These are phyloP conservation scores for Candida succiphila DNA, from an alignment of 805 yeast genomes.

Conservation along the genomic window DNA sequence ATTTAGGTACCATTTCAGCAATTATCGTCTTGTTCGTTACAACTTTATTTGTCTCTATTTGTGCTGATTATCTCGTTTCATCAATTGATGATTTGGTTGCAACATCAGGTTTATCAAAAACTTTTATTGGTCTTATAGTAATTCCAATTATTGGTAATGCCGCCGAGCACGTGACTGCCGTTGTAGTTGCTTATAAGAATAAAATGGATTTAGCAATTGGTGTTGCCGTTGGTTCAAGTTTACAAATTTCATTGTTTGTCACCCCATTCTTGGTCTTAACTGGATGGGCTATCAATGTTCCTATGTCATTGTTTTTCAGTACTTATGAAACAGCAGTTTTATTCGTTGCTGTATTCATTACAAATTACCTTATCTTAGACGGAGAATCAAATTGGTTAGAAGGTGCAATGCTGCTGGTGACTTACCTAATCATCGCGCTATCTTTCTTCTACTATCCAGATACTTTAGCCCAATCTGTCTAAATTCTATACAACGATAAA, in stretches of 20 bases:
- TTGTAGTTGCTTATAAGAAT: slow-evolving; percentile 87
- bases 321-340: slow-evolving; percentile 90
- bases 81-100: slow-evolving; percentile 86
- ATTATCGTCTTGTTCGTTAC: slow-evolving; percentile 46
- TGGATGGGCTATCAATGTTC: slow-evolving; percentile 89
- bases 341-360: slow-evolving; percentile 81
- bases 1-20: slow-evolving; percentile 45
- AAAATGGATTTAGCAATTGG: slow-evolving; percentile 97
- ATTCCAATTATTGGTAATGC: slow-evolving; percentile 98
- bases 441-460: slow-evolving; percentile 89
- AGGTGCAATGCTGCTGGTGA: slow-evolving; percentile 85
- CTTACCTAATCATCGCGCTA: slow-evolving; percentile 78
- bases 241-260: slow-evolving; percentile 90
- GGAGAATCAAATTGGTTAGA: slow-evolving; percentile 97
- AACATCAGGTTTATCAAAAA: slow-evolving; percentile 79
- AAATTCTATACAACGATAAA: background rate
- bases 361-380: slow-evolving; percentile 80
- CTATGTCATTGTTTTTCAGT: slow-evolving; percentile 87
- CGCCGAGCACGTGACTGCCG: slow-evolving; percentile 97
- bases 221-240: slow-evolving; percentile 92
- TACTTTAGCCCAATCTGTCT: slow-evolving; percentile 13
- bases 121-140: slow-evolving; percentile 87
- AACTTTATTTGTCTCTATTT: slow-evolving; percentile 74
- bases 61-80: slow-evolving; percentile 91
- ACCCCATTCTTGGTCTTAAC: slow-evolving; percentile 90